Evolutionary conservation across 1,284 basidiomycete species (phyloP).

Genomic region (Moesziomyces parantarcticus): DNA sequence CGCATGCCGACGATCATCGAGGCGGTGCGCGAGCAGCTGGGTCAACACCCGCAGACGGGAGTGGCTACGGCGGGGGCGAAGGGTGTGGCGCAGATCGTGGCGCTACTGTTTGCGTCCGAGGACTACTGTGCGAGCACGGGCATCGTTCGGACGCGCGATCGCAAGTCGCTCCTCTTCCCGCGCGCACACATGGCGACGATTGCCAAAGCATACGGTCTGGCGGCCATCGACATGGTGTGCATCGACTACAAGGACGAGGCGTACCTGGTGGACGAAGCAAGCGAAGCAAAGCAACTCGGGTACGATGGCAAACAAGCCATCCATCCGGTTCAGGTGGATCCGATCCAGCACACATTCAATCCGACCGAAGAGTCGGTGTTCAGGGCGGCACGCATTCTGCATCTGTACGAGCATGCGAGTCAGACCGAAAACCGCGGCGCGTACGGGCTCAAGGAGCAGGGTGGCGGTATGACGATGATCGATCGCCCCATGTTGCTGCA

Average conservation of each 20-base stretch:
- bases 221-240: constrained; percentile 87
- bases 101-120: constrained; percentile 63
- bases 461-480: constrained; percentile 74
- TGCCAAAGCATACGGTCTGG: constrained; percentile 84
- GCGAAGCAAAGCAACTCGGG: constrained; percentile 71
- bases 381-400: constrained; percentile 77
- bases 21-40: constrained; percentile 6
- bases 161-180: constrained; percentile 82
- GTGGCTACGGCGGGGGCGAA: background rate
- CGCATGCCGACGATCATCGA: constrained; percentile 57
- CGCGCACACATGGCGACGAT: constrained; percentile 85
- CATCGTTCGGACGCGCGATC: constrained; percentile 80
- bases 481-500: constrained; percentile 74
- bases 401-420: constrained; percentile 69
- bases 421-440: constrained; percentile 73
- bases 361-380: constrained; percentile 80
- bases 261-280: constrained; percentile 79
- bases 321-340: constrained; percentile 84
- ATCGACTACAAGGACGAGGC: constrained; percentile 84
- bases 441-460: constrained; percentile 73
- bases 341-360: constrained; percentile 81
- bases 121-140: constrained; percentile 81
- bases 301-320: constrained; percentile 79
- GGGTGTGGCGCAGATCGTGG: constrained; percentile 27
- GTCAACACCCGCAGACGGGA: constrained; percentile 4